Base-by-base conservation (phyloP, 2,329 filamentous ascomycete species). In the Ceratocystis harringtonii region DNA sequence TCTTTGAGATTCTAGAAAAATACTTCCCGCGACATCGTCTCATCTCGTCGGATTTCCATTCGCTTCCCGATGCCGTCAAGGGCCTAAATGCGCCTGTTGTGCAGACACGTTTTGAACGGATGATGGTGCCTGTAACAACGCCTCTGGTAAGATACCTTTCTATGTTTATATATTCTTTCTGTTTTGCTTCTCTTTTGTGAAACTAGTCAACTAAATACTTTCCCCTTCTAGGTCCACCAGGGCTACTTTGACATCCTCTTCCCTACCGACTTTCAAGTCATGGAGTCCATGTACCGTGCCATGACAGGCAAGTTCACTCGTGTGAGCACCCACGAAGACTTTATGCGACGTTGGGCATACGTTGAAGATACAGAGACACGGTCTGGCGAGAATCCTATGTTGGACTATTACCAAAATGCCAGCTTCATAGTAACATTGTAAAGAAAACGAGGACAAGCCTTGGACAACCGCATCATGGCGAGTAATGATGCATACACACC, bases 181-280 rank as follows among this genome's bases (percentile, higher is more conserved):
- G 15, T 15, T 25, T 5, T 19, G 19, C 44, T 19, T 19, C 15
- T 55, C 28, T 30, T 17, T 6, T 58, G 28, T 12, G 15, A 52
- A 52, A 15, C 28, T 17, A 30, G 19, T 25, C 17, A 22, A 25
- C 12, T 12, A 44, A 10, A 3, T 60, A 3, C 12, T 65, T 8
- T 44, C 55, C 22, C 22, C 22, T 25, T 44, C 50, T 69, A 95
- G 90, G 90, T 96, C 61, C 92, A 97, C 74, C 95, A 99, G 78
- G 95, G 94, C 58, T 97, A 96, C 76, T 99, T 99, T 73, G 95
- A 99, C 74, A 96, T 99, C 71, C 86, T 99, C 73, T 99, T 99
- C 77, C 94, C 94, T 0, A 99, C 94, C 10, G 88, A 99, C 75
- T 99, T 99, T 73, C 81, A 83, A 68, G 87, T 95, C 70, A 87